phyloP scores from a whole-genome alignment of 805 yeast species.

The Naumovozyma castellii region DNA sequence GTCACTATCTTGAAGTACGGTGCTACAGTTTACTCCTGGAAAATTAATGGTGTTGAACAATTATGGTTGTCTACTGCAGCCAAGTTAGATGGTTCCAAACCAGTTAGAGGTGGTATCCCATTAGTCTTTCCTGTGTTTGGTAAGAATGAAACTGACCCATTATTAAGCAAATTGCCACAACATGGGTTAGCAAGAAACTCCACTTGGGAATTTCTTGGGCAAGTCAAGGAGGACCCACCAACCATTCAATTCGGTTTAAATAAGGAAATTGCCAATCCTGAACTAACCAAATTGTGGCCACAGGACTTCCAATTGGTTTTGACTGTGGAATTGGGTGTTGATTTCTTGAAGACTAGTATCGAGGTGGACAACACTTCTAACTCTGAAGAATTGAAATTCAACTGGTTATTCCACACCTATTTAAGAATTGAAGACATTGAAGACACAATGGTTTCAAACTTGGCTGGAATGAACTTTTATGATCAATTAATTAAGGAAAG shows the following conservation, averaged over 20 bases:
- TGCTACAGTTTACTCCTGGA: constrained; percentile 85
- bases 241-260: constrained; percentile 86
- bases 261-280: constrained; percentile 69
- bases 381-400: constrained; percentile 58
- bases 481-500: constrained; percentile 65
- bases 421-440: constrained; percentile 66
- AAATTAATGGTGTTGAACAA: constrained; percentile 59
- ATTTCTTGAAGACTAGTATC: constrained; percentile 54
- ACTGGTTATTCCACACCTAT: constrained; percentile 93
- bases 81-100: constrained; percentile 79
- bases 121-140: constrained; percentile 93
- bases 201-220: constrained; percentile 90
- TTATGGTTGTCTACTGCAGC: constrained; percentile 77
- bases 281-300: constrained; percentile 50
- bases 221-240: constrained; percentile 57
- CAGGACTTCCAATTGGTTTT: constrained; percentile 69
- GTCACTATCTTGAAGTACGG: constrained; percentile 77
- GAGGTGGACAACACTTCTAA: constrained; percentile 65
- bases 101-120: constrained; percentile 97
- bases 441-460: constrained; percentile 66
- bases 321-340: constrained; percentile 52
- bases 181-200: constrained; percentile 94
- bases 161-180: constrained; percentile 67
- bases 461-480: constrained; percentile 59
- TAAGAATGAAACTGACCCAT: constrained; percentile 48